Evolutionary conservation across 108 stramenopile species (phyloP).

Genomic region (Cyclotella choctawhatcheeana): DNA sequence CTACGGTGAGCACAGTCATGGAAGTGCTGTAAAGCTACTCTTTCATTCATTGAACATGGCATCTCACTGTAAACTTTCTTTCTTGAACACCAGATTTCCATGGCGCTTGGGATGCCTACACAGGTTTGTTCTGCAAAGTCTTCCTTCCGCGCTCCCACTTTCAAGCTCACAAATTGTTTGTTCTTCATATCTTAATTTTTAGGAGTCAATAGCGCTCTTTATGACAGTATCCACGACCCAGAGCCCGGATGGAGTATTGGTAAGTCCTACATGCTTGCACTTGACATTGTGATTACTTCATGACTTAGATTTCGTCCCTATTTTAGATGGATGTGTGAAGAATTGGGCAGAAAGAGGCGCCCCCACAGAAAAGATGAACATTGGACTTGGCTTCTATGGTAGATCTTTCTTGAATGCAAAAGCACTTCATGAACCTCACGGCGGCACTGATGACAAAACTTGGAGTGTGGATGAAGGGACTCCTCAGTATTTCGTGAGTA

Average conservation of each 20-base stretch:
- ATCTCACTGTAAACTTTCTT: background rate
- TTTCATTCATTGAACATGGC: background rate
- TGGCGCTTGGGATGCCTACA: slow-evolving; percentile 25
- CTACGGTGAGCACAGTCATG: no score
- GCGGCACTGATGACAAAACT: slow-evolving; percentile 19
- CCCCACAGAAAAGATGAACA: slow-evolving; percentile 13
- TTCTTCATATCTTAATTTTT: no score
- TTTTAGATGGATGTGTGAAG: slow-evolving; percentile 32
- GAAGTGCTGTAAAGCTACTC: background rate
- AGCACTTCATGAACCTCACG: no score
- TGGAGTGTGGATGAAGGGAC: slow-evolving; percentile 48
- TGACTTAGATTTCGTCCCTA: slow-evolving; percentile 3
- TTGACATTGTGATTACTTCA: no score
- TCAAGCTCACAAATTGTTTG: no score
- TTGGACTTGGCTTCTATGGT: slow-evolving; percentile 19
- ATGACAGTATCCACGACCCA: no score
- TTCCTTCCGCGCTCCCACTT: no score
- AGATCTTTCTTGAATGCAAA: slow-evolving; percentile 22
- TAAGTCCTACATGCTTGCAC: no score
- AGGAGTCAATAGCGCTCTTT: slow-evolving; percentile 46
- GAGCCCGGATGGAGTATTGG: no score
- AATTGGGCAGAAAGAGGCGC: slow-evolving; percentile 38
- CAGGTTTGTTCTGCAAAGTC: no score
- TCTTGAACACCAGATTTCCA: background rate
- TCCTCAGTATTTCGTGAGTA: slow-evolving; percentile 53